Conservation (phyloP, 768 basidiomycete species). For the Leccinum imitatum region DNA sequence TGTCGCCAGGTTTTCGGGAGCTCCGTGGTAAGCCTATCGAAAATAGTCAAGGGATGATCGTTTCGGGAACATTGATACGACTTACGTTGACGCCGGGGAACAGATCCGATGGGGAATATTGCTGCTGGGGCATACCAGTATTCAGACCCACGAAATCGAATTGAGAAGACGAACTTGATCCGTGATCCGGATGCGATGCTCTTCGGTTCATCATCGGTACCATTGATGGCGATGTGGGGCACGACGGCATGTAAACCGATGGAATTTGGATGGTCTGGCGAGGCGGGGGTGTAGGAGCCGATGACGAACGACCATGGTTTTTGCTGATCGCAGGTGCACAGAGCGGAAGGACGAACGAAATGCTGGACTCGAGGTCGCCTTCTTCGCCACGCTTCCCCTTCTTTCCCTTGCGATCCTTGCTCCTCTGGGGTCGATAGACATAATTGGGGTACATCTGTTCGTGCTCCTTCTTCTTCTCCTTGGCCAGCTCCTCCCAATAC, state of each 20-base stretch:
- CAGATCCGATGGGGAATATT: slow-evolving; percentile 32
- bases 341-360: slow-evolving; percentile 45
- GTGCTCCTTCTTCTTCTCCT: slow-evolving; percentile 80
- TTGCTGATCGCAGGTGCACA: slow-evolving; percentile 41
- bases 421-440: slow-evolving; percentile 77
- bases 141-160: slow-evolving; percentile 59
- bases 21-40: slow-evolving; percentile 48
- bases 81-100: slow-evolving; percentile 42
- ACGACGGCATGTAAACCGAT: slow-evolving; percentile 60
- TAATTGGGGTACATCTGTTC: slow-evolving; percentile 73
- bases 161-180: slow-evolving; percentile 40
- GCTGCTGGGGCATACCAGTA: slow-evolving; percentile 41
- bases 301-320: slow-evolving; percentile 47
- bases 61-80: slow-evolving; percentile 15
- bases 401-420: slow-evolving; percentile 46
- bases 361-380: slow-evolving; percentile 51
- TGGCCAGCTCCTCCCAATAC: slow-evolving; percentile 75
- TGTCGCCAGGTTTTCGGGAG: slow-evolving; percentile 44
- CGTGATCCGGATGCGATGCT: slow-evolving; percentile 50
- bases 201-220: slow-evolving; percentile 60
- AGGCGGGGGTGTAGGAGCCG: slow-evolving; percentile 65
- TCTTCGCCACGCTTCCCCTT: slow-evolving; percentile 41
- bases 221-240: slow-evolving; percentile 59
- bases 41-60: slow-evolving; percentile 2
- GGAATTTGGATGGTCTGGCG: slow-evolving; percentile 72